These are phyloP conservation scores for Chrysoporthe austroafricana DNA, from an alignment of 2,329 filamentous ascomycete species.

Conservation along the genomic window DNA sequence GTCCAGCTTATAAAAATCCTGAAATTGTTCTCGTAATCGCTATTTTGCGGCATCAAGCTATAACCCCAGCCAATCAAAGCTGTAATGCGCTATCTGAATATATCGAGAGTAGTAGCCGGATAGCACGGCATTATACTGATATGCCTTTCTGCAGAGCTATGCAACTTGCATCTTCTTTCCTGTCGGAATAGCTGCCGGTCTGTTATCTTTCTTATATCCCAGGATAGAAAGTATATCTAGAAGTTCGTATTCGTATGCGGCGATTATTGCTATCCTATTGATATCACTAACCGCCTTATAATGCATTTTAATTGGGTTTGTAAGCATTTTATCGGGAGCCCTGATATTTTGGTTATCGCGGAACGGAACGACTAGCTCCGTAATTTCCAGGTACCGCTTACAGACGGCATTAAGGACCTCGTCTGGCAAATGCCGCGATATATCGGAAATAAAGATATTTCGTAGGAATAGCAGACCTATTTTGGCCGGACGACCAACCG, in stretches of 20 bases:
- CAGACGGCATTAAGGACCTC: slow-evolving; percentile 32
- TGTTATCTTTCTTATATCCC: neutral
- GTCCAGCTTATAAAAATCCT: slow-evolving; percentile 22
- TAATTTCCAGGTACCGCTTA: slow-evolving; percentile 28
- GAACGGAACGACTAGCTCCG: slow-evolving; percentile 14
- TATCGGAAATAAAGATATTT: slow-evolving; percentile 30
- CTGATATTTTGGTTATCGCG: slow-evolving; percentile 29
- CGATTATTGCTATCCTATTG: slow-evolving; percentile 29
- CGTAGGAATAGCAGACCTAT: neutral
- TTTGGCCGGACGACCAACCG: neutral
- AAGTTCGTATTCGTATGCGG: slow-evolving; percentile 27
- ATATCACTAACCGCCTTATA: slow-evolving; percentile 24
- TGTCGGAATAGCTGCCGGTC: neutral
- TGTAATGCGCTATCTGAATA: slow-evolving; percentile 27
- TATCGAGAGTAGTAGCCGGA: slow-evolving; percentile 26
- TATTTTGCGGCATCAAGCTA: slow-evolving; percentile 16
- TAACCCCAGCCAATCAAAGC: slow-evolving; percentile 27
- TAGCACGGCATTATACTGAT: slow-evolving; percentile 23
- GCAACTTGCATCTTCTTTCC: slow-evolving; percentile 6
- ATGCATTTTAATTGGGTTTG: slow-evolving; percentile 19
- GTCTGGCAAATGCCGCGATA: slow-evolving; percentile 33
- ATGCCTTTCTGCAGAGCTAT: slow-evolving; percentile 29
- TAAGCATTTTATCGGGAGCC: slow-evolving; percentile 26
- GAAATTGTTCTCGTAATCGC: slow-evolving; percentile 23
- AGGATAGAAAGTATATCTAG: slow-evolving; percentile 19